Conservation (phyloP, 2,329 filamentous ascomycete genomes). For the Fusarium pilosicola region DNA sequence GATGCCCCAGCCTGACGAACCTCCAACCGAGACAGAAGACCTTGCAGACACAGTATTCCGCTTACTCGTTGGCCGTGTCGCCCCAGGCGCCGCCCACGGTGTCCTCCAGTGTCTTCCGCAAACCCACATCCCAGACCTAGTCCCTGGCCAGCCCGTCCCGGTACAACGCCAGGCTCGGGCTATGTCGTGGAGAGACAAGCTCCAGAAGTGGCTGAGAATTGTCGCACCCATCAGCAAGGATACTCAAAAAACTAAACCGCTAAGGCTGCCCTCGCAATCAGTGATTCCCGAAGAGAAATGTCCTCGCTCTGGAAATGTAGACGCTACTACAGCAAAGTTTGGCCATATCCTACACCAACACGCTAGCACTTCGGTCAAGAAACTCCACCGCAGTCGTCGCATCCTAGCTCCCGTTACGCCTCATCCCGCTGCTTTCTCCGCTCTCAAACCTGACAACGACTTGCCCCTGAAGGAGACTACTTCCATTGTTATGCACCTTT, state of each 20-base stretch:
- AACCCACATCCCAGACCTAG: neutral
- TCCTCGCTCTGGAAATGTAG: neutral
- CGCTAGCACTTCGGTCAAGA: neutral
- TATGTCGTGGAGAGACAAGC: slow-evolving; percentile 51
- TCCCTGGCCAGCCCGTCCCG: slow-evolving; percentile 27
- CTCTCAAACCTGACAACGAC: slow-evolving; percentile 48
- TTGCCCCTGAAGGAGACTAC: slow-evolving; percentile 40
- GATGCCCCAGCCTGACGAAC: slow-evolving; percentile 49
- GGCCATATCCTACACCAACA: slow-evolving; percentile 59
- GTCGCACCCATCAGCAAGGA: slow-evolving; percentile 35
- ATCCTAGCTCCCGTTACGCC: slow-evolving; percentile 59
- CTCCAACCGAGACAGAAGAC: slow-evolving; percentile 48
- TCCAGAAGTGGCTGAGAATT: slow-evolving; percentile 47
- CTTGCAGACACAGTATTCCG: slow-evolving; percentile 57
- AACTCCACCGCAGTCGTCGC: slow-evolving; percentile 40
- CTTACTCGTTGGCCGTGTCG: slow-evolving; percentile 51
- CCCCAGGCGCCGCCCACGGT: neutral
- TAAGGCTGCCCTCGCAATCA: slow-evolving; percentile 3
- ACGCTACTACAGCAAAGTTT: slow-evolving; percentile 57
- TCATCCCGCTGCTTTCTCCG: slow-evolving; percentile 57
- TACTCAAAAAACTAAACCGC: neutral
- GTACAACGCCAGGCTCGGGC: slow-evolving; percentile 46
- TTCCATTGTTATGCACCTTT: slow-evolving; percentile 59
- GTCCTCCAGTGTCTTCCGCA: slow-evolving; percentile 39
- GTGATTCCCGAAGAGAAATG: slow-evolving; percentile 5